Percentiles rank a stretch among this genome's conserved stretches.
Conservation (phyloP, 495 filamentous ascomycete species). For the Aspergillus cristatus region DNA sequence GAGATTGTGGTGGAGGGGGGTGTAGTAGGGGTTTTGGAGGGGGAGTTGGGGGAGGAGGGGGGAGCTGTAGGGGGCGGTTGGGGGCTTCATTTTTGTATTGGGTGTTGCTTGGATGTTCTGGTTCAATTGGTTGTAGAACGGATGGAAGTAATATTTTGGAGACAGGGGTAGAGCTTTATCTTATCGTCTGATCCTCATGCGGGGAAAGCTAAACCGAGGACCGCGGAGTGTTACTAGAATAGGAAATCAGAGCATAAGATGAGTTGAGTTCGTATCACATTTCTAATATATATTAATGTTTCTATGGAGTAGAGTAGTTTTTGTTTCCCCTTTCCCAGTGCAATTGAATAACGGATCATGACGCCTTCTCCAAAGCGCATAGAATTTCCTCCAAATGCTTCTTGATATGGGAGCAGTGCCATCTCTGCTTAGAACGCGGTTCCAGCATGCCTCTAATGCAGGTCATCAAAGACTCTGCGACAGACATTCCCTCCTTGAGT, state of each 20-base stretch:
- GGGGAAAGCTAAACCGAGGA: conserved; percentile 10
- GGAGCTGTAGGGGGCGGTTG: conserved; percentile 33
- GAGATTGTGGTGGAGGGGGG: conserved; percentile 34
- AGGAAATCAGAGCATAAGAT: too few relatives aligned
- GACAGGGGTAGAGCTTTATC: neutral
- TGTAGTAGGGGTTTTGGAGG: conserved; percentile 38
- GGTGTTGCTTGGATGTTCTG: conserved; percentile 11
- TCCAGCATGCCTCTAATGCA: conserved; percentile 42
- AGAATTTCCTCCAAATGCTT: conserved; percentile 13
- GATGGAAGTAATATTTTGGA: too few relatives aligned
- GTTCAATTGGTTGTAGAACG: too few relatives aligned
- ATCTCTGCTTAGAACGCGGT: conserved; percentile 29
- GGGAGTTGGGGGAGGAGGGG: conserved; percentile 32
- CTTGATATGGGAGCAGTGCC: conserved; percentile 27
- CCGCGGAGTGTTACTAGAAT: conserved; percentile 2
- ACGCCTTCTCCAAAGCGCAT: conserved; percentile 1
- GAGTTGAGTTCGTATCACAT: too few relatives aligned
- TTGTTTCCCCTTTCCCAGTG: too few relatives aligned
- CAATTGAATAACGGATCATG: too few relatives aligned
- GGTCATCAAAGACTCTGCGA: conserved; percentile 28
- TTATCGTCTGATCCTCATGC: conserved; percentile 2
- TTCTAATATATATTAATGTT: too few relatives aligned
- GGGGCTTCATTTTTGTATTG: conserved; percentile 5
- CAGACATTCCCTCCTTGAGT: conserved; percentile 19
- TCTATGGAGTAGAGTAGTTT: too few relatives aligned